Base-by-base conservation (phyloP, 306 rosid species). In the Gastrolobium villosum region DNA sequence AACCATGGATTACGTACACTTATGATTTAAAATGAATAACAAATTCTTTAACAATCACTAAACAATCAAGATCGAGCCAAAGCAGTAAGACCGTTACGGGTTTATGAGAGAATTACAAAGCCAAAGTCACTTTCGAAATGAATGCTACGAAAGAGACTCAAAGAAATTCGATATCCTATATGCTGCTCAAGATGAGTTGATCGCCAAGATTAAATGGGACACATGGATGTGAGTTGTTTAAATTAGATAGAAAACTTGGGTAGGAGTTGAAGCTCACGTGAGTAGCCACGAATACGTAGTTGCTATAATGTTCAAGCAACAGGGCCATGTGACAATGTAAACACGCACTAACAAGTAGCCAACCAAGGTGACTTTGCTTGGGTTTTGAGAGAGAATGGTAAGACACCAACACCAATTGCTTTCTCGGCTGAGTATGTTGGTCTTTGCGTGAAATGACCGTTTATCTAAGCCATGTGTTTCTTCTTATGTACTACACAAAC, bases 371-470 rank as follows among this genome's bases (percentile, higher is more conserved):
- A 77, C 31, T 65, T 10, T 3, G 35, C 6, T 70, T 59, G 37
- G 30, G n/a, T 31, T 5, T 75, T 61, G 70, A 20, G 40, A 32
- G 48, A 65, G 74, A 83, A 72, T 72, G 82, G 76, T 76, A 64
- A 75, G 28, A 57, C 79, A 72, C 74, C 70, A 35, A 49, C 70
- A 82, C 80, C 72, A 72, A 66, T 88, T 86, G 43, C 82, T 90
- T 80, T 88, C 90, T 71, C 57, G 11, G 30, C 15, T 4, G 65
- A 75, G 92, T 85, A 88, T 88, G 87, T 88, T 86, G 88, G 92
- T 86, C 87, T 81, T 81, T 13, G 67, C 81, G 54, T 68, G 35
- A 77, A 66, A 35, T 68, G 55, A 26, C 82, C 79, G 9, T 82
- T 54, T 59, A 9, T 68, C 70, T 70, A 6, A 49, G 0, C 63